These are phyloP conservation scores for Eutrema japonicum DNA, from an alignment of 345 rosid species.

Conservation along the genomic window DNA sequence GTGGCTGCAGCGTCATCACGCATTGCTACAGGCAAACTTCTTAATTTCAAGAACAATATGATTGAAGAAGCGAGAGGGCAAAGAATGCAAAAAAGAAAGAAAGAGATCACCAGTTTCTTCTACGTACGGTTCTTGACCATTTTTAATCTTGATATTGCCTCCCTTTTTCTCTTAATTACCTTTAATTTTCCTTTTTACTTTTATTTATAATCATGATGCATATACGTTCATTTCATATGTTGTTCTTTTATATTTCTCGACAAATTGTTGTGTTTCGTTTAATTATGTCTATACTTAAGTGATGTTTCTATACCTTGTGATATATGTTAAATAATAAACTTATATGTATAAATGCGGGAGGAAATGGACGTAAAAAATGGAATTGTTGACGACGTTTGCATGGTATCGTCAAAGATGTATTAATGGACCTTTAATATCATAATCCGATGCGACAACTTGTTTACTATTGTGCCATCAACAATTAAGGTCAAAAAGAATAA, in stretches of 20 bases:
- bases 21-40: slow-evolving; percentile 48
- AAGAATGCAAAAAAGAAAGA: neutral
- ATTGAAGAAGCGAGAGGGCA: slow-evolving; percentile 31
- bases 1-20: slow-evolving; percentile 61
- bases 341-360: slow-evolving; percentile 2
- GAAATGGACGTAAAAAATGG: slow-evolving; percentile 4
- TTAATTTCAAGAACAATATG: slow-evolving; percentile 32
- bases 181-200: slow-evolving; percentile 16
- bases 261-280: slow-evolving; percentile 28
- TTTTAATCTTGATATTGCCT: slow-evolving; percentile 15
- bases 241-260: slow-evolving; percentile 31
- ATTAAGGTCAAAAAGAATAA: too few species aligned
- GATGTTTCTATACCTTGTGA: slow-evolving; percentile 20
- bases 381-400: neutral
- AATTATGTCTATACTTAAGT: slow-evolving; percentile 26
- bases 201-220: slow-evolving; percentile 35
- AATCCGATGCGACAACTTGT: too few species aligned
- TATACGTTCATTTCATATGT: slow-evolving; percentile 32
- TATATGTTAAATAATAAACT: neutral
- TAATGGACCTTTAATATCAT: too few species aligned
- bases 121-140: slow-evolving; percentile 29
- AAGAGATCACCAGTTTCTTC: slow-evolving; percentile 8
- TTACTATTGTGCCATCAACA: too few species aligned
- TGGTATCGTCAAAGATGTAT: neutral
- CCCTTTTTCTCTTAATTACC: slow-evolving; percentile 10